These are phyloP conservation scores for Aspergillus sp. DNA, from an alignment of 2,329 filamentous ascomycete species.

Conservation along the genomic window DNA sequence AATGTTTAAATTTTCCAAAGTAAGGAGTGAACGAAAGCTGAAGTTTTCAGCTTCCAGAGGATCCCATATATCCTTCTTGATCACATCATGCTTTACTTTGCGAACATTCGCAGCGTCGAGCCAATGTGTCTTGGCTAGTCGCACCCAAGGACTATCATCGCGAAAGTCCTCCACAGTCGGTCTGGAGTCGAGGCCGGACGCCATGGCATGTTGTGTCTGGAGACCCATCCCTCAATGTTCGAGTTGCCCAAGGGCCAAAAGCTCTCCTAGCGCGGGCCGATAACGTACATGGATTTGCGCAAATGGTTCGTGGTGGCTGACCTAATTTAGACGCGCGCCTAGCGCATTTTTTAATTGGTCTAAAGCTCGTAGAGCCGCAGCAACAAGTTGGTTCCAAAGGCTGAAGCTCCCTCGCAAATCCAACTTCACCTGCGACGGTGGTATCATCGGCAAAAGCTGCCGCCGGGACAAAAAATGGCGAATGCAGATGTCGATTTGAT, in stretches of 20 bases:
- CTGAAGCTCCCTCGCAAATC: neutral
- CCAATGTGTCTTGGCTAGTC: conserved; percentile 84
- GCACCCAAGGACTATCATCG: conserved; percentile 52
- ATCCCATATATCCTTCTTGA: conserved; percentile 90
- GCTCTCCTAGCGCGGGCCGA: conserved; percentile 50
- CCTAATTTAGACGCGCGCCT: conserved; percentile 29
- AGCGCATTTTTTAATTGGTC: conserved; percentile 20
- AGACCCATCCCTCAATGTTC: conserved; percentile 36
- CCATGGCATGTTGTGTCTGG: conserved; percentile 56
- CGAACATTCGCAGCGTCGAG: conserved; percentile 68
- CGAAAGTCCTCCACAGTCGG: conserved; percentile 45
- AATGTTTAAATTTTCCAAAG: conserved; percentile 86
- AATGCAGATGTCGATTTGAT: conserved; percentile 35
- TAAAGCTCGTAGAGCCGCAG: conserved; percentile 34
- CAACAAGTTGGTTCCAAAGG: neutral
- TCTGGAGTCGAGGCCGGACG: conserved; percentile 49
- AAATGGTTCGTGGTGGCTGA: conserved; percentile 27
- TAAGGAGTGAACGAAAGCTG: conserved; percentile 71
- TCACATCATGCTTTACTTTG: conserved; percentile 74
- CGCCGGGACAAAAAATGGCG: conserved; percentile 28
- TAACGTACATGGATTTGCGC: conserved; percentile 24
- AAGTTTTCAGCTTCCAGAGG: conserved; percentile 80
- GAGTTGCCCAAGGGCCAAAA: conserved; percentile 60
- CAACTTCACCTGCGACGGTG: conserved; percentile 5
- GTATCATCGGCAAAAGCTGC: neutral